A percentile compares a stretch with the other conserved stretches of the same genome.
These are phyloP conservation scores for Comarum palustre DNA, from an alignment of 306 rosid species.

Conservation along the genomic window DNA sequence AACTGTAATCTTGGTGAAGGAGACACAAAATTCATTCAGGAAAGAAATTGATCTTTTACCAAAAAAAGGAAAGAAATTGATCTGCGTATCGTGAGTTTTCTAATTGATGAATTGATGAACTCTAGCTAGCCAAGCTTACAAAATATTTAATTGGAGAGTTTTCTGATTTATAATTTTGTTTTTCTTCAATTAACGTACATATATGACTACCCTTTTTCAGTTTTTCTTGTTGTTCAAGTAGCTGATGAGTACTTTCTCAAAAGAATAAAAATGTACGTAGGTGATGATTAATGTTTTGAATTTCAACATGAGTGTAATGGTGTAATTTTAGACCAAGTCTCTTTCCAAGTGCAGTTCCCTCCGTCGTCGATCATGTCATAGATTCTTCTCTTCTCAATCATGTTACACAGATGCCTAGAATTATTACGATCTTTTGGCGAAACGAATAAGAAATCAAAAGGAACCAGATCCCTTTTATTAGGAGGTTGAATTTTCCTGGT, in stretches of 20 bases:
- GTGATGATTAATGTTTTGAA: constrained; percentile 23
- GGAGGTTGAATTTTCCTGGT: neutral
- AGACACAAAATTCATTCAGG: neutral
- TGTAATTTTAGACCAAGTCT: constrained; percentile 25
- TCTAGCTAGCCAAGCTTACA: neutral
- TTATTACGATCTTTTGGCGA: neutral
- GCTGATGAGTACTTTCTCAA: constrained; percentile 11
- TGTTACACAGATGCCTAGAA: neutral
- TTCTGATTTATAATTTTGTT: neutral
- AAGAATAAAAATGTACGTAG: too few species aligned
- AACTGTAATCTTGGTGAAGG: neutral
- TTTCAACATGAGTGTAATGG: constrained; percentile 19
- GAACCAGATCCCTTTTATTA: too few species aligned
- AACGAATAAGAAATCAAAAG: too few species aligned
- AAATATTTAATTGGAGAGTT: neutral
- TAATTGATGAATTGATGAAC: neutral
- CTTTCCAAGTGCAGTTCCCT: constrained; percentile 27
- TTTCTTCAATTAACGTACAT: neutral
- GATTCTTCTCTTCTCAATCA: constrained; percentile 21
- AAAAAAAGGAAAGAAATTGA: too few species aligned
- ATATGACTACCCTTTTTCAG: neutral
- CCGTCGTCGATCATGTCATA: constrained; percentile 12
- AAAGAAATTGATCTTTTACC: neutral
- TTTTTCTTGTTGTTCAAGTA: constrained; percentile 12
- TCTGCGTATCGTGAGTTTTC: neutral